Conservation (phyloP, 345 rosid genomes). For the Lumnitzera racemosa region DNA sequence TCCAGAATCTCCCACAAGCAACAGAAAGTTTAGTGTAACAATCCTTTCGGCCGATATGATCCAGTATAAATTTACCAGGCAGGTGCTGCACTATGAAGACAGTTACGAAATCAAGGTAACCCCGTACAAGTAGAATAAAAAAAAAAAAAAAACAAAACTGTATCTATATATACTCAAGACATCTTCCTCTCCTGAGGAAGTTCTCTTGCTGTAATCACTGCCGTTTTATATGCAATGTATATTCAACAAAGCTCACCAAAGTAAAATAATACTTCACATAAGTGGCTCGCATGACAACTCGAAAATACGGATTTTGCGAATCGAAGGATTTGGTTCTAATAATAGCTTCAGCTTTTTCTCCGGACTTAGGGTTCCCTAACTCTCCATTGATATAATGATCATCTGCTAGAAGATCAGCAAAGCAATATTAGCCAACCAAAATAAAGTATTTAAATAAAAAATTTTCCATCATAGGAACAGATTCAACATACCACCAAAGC, state of each 20-base stretch:
- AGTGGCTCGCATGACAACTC: neutral
- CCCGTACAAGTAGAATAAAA: too few species aligned
- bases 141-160: too few species aligned
- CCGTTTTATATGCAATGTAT: too few species aligned
- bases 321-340: neutral
- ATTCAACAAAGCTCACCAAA: neutral
- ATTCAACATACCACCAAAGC: too few species aligned
- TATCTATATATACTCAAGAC: neutral
- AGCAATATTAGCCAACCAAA: too few species aligned
- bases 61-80: slow-evolving; percentile 1
- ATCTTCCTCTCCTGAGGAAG: too few species aligned
- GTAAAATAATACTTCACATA: neutral
- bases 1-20: slow-evolving; percentile 1
- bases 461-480: too few species aligned
- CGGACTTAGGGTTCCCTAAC: neutral
- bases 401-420: too few species aligned
- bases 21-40: neutral
- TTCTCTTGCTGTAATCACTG: too few species aligned
- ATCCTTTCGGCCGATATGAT: neutral
- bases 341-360: neutral
- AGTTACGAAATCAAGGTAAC: too few species aligned
- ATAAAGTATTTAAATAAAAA: too few species aligned
- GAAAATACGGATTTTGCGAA: neutral
- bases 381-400: too few species aligned
- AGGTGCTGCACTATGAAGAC: neutral